Base-by-base conservation (phyloP, 306 rosid species). In the Begonia loranthoides region DNA sequence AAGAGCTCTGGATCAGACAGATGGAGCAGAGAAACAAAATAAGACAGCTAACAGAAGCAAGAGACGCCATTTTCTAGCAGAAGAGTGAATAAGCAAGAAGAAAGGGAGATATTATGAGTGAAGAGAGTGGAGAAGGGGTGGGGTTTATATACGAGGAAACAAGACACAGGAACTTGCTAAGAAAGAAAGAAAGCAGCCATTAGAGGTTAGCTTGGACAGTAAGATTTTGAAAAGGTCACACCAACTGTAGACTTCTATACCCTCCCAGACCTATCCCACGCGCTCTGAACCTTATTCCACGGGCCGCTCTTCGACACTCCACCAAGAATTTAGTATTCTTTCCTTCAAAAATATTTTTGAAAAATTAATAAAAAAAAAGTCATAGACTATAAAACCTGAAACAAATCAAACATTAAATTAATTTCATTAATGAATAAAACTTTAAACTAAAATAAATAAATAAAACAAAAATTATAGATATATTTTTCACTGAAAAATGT, bases 1-100 rank as follows among this genome's bases (percentile, higher is more conserved):
- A 48, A 13, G 78, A 73, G 50, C 73, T 51, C 9, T 80, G 73
- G 64, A 71, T 54, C 7, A 71, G 3, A 0, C 66, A 73, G 6
- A 69, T 2, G 0, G 69, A 24, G n/a, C 75, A 51, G 5, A 73
- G 47, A 1, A 78, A 39, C 24, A 58, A 14, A 9, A 47, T 47
- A 9, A 47, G 9, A 47, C 51, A 43, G 13, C 15, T 12, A 2
- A n/a, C 47, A 2, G 15, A 10, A 10, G 47, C 15, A 43, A 43
- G 15, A 10, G n/a, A 43, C 0, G 47, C 15, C 47, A n/a, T 43
- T 43, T 22, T 28, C 5, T 4, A 7, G 36, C 36, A 4, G 36
- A 2, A 28, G 36, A 28, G 36, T 4, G 36, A 28, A 0, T 4
- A 28, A 28, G 36, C 3, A 3, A 28, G 36, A 28, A n/a, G n/a